Conservation (phyloP, 2,329 filamentous ascomycete species). For the Aspergillus cejpii region DNA sequence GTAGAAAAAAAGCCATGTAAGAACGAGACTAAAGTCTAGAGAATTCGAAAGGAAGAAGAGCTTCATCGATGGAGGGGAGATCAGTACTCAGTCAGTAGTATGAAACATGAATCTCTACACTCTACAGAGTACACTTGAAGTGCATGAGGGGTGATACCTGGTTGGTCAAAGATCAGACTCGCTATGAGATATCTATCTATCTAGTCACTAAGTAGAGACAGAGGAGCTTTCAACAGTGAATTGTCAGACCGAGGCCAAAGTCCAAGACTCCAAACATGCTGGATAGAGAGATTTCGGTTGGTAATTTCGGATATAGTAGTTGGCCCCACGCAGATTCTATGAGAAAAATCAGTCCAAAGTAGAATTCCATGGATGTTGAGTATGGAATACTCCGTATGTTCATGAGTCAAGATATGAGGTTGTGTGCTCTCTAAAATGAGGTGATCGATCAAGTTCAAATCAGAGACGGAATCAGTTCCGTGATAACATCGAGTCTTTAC, state of each 20-base stretch:
- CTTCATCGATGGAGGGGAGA: too few relatives aligned
- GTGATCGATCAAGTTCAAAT: neutral
- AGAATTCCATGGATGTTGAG: neutral
- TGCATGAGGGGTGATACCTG: too few relatives aligned
- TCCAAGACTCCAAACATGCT: neutral
- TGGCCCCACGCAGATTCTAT: neutral
- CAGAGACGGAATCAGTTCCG: neutral
- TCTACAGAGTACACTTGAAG: too few relatives aligned
- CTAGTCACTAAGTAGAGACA: too few relatives aligned
- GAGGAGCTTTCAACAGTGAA: too few relatives aligned
- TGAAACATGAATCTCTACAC: too few relatives aligned
- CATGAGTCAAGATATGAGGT: neutral
- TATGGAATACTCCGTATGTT: neutral
- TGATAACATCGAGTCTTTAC: neutral
- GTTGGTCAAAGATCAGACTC: too few relatives aligned
- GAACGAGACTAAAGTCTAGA: neutral
- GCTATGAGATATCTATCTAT: too few relatives aligned
- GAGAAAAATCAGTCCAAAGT: neutral
- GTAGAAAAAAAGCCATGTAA: neutral
- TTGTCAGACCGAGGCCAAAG: neutral
- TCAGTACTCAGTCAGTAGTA: too few relatives aligned
- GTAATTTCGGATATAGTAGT: neutral
- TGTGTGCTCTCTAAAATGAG: neutral
- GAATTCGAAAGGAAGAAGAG: neutral
- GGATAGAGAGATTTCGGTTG: neutral